phyloP scores from a whole-genome alignment of 1,284 basidiomycete species.

The Ganoderma sp. region DNA sequence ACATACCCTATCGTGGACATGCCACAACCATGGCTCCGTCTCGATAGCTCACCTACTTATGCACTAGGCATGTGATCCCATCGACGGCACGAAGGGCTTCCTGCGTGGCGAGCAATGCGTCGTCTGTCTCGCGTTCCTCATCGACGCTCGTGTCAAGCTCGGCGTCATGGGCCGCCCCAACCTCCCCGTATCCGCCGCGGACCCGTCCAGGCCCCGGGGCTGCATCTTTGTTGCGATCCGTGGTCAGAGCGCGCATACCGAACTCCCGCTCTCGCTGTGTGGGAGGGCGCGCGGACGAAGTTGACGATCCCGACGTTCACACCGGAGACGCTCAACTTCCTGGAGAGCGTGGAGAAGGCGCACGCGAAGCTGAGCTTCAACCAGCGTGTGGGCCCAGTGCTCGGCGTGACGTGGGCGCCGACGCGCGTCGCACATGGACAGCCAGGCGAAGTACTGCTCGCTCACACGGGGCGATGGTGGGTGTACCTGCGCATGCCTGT shows the following conservation, averaged over 20 bases:
- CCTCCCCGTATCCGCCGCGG: slow-evolving; percentile 65
- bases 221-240: slow-evolving; percentile 85
- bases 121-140: slow-evolving; percentile 91
- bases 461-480: slow-evolving; percentile 89
- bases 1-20: too few relatives aligned
- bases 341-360: slow-evolving; percentile 93
- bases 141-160: slow-evolving; percentile 84
- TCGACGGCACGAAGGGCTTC: slow-evolving; percentile 96
- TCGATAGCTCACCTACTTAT: too few relatives aligned
- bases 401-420: slow-evolving; percentile 71
- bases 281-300: slow-evolving; percentile 43
- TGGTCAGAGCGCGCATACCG: slow-evolving; percentile 77
- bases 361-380: slow-evolving; percentile 91
- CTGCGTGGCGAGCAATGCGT: slow-evolving; percentile 97
- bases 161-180: slow-evolving; percentile 98
- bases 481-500: slow-evolving; percentile 93
- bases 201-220: slow-evolving; percentile 70
- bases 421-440: slow-evolving; percentile 84
- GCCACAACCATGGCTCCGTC: too few relatives aligned
- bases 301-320: slow-evolving; percentile 55
- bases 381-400: slow-evolving; percentile 70
- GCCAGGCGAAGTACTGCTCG: slow-evolving; percentile 95
- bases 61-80: slow-evolving; percentile 83
- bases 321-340: slow-evolving; percentile 66
- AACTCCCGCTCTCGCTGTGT: slow-evolving; percentile 51